Percentiles rank a stretch among this genome's conserved stretches.
phyloP scores from a whole-genome alignment of 163 green algal species.

The Coccomyxa subellipsoidea region DNA sequence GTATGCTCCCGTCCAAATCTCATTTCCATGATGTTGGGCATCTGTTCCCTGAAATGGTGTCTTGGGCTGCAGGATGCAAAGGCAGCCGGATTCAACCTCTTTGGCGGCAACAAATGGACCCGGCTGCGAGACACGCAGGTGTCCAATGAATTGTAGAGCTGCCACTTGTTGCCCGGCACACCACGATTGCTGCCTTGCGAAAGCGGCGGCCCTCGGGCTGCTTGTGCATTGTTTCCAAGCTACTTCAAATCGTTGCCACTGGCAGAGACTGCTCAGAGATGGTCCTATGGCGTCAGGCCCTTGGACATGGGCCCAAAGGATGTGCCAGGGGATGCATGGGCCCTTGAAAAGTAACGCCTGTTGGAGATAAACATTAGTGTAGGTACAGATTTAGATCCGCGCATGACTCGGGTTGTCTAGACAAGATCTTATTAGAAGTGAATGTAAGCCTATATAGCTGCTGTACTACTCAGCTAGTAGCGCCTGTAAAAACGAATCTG shows the following conservation, averaged over 20 bases:
- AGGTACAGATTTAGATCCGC: too few relatives aligned
- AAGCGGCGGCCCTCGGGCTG: too few relatives aligned
- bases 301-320: neutral
- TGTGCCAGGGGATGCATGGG: neutral
- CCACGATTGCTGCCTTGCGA: neutral
- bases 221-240: too few relatives aligned
- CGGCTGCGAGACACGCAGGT: neutral
- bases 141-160: neutral
- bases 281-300: neutral
- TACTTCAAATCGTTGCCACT: neutral
- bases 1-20: too few relatives aligned
- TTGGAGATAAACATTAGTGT: neutral
- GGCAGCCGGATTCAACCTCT: neutral
- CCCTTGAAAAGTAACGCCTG: neutral
- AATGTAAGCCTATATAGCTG: too few relatives aligned
- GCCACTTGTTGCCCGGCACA: neutral
- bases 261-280: neutral
- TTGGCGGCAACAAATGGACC: neutral
- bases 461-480: too few relatives aligned
- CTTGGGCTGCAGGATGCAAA: conserved; percentile 5
- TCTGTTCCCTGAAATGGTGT: too few relatives aligned
- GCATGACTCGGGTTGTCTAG: too few relatives aligned
- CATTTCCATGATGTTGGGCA: too few relatives aligned
- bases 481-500: too few relatives aligned
- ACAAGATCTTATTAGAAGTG: too few relatives aligned